Base-by-base conservation (phyloP, 169 alveolate genomes). In the Plasmodium malariae region DNA sequence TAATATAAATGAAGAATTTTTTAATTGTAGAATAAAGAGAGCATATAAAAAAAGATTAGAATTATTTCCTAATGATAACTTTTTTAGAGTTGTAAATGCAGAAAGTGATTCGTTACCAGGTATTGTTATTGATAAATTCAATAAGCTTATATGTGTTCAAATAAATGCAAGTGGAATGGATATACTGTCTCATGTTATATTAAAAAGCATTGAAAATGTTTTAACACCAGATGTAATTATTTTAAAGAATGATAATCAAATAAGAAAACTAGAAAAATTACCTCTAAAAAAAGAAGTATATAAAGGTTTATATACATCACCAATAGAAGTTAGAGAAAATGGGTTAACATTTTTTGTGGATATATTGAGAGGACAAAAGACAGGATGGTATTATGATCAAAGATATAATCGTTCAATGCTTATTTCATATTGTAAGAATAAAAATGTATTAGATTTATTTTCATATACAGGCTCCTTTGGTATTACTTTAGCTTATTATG, bases 311-410 rank as follows among this genome's bases (percentile, higher is more conserved):
- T 78, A 78, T 30, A 73, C 60, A 43, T 34, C 87, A 62, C 89
- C 94, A 26, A 49, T 65, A 32, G 93, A 91, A 85, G 36, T 91
- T 26, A 30, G 67, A 63, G 94, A 91, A 85, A 91, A 91, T 60
- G 94, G 94, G 9, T 17, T 78, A 67, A 83, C 92, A 11, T 91
- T 91, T 74, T 78, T 91, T 43, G 90, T 86, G 57, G 94, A 91
- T 72, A 59, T 91, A 40, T 78, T 91, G 34, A 57, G 86, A 26
- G 92, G 94, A 12, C 91, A 91, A 40, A 85, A 78, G 49, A 91
- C 94, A 48, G 94, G 94, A 21, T 91, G 94, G 94, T 74, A 86
- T 63, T 91, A 59, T 74, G 89, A 91, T 48, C 92, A 85, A 72
- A 57, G 92, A 55, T 40, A 40, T 55, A 85, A 74, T 49, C 89